phyloP scores from a whole-genome alignment of 2,329 filamentous ascomycete species.

The Pseudomassariella vexata region DNA sequence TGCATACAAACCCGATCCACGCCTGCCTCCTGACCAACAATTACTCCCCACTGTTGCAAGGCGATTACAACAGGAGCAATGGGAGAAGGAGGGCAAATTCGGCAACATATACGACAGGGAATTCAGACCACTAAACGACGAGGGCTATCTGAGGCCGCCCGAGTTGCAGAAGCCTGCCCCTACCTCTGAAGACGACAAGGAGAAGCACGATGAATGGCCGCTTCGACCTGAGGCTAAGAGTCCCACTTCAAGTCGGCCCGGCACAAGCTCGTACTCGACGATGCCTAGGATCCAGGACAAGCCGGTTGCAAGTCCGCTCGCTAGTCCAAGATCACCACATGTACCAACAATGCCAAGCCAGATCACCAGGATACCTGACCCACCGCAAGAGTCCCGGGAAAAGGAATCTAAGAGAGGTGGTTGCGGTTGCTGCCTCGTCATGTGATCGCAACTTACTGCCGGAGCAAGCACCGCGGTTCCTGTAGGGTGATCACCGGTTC shows the following conservation, averaged over 20 bases:
- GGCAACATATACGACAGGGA: slow-evolving; percentile 82
- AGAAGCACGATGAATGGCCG: slow-evolving; percentile 50
- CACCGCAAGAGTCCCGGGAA: slow-evolving; percentile 36
- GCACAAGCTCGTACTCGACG: slow-evolving; percentile 52
- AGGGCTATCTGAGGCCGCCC: slow-evolving; percentile 43
- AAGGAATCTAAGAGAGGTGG: slow-evolving; percentile 50
- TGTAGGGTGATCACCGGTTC: background rate
- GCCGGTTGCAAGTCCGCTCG: slow-evolving; percentile 31
- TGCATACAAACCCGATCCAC: slow-evolving; percentile 93
- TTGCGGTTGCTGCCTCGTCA: slow-evolving; percentile 69
- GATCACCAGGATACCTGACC: slow-evolving; percentile 38
- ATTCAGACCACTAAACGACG: slow-evolving; percentile 75
- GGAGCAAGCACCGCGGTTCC: background rate
- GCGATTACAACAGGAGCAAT: slow-evolving; percentile 86
- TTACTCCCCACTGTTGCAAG: slow-evolving; percentile 91
- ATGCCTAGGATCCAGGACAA: slow-evolving; percentile 54
- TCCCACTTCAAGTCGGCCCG: slow-evolving; percentile 38
- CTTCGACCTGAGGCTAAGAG: slow-evolving; percentile 45
- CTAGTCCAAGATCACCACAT: slow-evolving; percentile 42
- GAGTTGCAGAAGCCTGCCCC: slow-evolving; percentile 25
- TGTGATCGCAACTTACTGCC: slow-evolving; percentile 43
- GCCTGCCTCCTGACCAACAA: slow-evolving; percentile 90
- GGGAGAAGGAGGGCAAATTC: slow-evolving; percentile 86
- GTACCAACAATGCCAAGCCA: slow-evolving; percentile 38
- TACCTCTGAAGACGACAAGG: slow-evolving; percentile 20